Evolutionary conservation across 768 basidiomycete species (phyloP).

Genomic region (Melanogaster broomeanus): DNA sequence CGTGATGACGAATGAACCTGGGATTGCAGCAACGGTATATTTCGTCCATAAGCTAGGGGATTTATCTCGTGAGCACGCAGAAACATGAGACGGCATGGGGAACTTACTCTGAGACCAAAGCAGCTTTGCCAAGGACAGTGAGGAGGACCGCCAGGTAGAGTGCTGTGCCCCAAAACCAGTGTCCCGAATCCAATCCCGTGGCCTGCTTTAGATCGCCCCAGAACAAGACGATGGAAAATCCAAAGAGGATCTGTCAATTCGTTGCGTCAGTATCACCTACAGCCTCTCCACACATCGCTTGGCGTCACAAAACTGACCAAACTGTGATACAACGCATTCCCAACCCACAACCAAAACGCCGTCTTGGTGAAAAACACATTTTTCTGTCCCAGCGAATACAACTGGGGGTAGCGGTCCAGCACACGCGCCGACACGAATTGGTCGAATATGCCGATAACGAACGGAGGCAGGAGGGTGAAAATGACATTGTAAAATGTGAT

Average conservation of each 20-base stretch:
- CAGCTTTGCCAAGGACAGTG: slow-evolving; percentile 96
- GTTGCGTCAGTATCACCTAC: neutral
- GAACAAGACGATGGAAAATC: slow-evolving; percentile 87
- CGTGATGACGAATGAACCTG: slow-evolving; percentile 96
- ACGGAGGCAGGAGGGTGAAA: slow-evolving; percentile 93
- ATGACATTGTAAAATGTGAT: slow-evolving; percentile 95
- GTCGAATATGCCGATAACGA: slow-evolving; percentile 98
- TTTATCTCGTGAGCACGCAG: neutral
- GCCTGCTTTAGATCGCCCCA: slow-evolving; percentile 89
- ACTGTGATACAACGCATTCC: slow-evolving; percentile 88
- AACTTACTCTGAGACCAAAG: slow-evolving; percentile 93
- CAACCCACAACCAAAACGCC: slow-evolving; percentile 91
- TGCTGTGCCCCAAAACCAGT: slow-evolving; percentile 99
- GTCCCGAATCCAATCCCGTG: slow-evolving; percentile 82
- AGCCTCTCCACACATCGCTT: neutral
- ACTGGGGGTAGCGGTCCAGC: slow-evolving; percentile 94
- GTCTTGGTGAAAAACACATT: slow-evolving; percentile 93
- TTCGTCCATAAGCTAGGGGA: slow-evolving; percentile 92
- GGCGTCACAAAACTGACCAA: slow-evolving; percentile 50
- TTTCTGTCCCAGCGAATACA: slow-evolving; percentile 92
- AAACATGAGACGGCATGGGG: neutral
- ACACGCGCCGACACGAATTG: slow-evolving; percentile 98
- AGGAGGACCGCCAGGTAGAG: slow-evolving; percentile 92
- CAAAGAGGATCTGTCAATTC: slow-evolving; percentile 69
- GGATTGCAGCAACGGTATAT: slow-evolving; percentile 97